Base-by-base conservation (phyloP, 371 early-diverging fungal species). In the Gilbertella persicaria region DNA sequence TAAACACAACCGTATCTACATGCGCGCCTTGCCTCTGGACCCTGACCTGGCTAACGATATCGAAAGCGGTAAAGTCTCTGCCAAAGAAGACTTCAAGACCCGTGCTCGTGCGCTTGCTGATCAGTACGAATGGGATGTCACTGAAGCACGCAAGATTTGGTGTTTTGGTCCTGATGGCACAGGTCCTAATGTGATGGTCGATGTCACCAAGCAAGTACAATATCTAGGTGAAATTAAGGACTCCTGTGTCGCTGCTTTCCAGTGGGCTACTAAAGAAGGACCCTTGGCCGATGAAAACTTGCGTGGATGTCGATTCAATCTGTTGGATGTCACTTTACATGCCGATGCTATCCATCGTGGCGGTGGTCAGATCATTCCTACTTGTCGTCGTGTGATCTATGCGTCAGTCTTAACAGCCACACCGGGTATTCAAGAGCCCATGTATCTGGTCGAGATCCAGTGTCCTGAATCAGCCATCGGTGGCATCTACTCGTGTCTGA, bases 1-100 rank as follows among this genome's bases (percentile, higher is more conserved):
- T 95, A 99, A 99, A 89, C 99, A 99, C 89, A 99, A 99, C 92
- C 99, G 99, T 94, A 89, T 99, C 82, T 98, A 90, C 88, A 93
- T 99, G 98, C 95, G 88, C 71, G 98, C 99, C 30, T 50, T 66
- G 33, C 99, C 99, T 42, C 55, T 99, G 40, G 83, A 82, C 36
- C 95, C 95, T 58, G 95, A 97, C 43, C 81, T 98, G 37, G 68
- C 92, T 56, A 64, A 69, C 30, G 94, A 84, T 43, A 93, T 99
- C 46, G 96, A 96, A 66, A 64, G 68, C 12, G 96, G 97, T 61
- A 96, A 91, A 77, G 69, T 98, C 64, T 77, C 74, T 59, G 83
- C 96, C 58, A 89, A 92, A 71, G 97, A 97, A 65, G 99, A 99
- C 79, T 80, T 92, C 83, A 99, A 99, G 91, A 81, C 84, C 50